Conservation (phyloP, 1,284 basidiomycete species). For the Malassezia furfur region DNA sequence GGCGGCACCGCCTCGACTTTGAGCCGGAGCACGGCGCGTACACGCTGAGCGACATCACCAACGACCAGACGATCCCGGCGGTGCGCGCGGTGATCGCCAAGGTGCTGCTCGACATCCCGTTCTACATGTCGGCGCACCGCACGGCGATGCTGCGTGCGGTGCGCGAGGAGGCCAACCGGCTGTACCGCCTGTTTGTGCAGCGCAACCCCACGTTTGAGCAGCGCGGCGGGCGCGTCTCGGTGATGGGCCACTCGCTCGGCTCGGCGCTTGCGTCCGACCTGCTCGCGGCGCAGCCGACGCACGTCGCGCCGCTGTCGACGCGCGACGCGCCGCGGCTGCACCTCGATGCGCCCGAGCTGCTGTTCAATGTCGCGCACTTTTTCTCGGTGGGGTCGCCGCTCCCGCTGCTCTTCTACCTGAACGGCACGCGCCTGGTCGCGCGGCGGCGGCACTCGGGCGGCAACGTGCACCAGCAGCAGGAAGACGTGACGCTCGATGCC, state of each 20-base stretch:
- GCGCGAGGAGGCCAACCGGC: constrained; percentile 35
- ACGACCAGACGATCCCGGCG: constrained; percentile 29
- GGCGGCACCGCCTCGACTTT: constrained; percentile 52
- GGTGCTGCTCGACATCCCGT: constrained; percentile 53
- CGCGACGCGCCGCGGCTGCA: constrained; percentile 11
- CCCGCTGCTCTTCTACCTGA: constrained; percentile 54
- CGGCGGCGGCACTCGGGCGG: constrained; percentile 50
- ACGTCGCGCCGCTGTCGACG: constrained; percentile 38
- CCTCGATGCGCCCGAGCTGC: constrained; percentile 19
- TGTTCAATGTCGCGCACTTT: constrained; percentile 51
- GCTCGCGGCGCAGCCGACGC: constrained; percentile 54
- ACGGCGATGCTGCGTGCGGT: constrained; percentile 53
- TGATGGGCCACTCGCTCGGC: constrained; percentile 52
- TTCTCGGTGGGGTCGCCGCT: constrained; percentile 55
- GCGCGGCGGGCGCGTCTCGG: constrained; percentile 50
- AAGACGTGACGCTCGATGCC: constrained; percentile 48
- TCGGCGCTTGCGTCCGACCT: constrained; percentile 54
- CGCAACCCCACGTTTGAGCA: constrained; percentile 51
- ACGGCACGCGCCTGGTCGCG: constrained; percentile 54
- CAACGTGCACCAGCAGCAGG: constrained; percentile 20
- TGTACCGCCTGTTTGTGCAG: constrained; percentile 54
- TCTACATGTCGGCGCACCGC: constrained; percentile 51
- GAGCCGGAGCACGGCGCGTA: constrained; percentile 50
- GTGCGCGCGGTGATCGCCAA: constrained; percentile 34
- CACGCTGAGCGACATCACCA: constrained; percentile 48